A percentile compares a stretch with the other conserved stretches of the same genome.
These are phyloP conservation scores for Gossypium schwendimanii DNA, from an alignment of 441 rosid genomes.

Conservation along the genomic window DNA sequence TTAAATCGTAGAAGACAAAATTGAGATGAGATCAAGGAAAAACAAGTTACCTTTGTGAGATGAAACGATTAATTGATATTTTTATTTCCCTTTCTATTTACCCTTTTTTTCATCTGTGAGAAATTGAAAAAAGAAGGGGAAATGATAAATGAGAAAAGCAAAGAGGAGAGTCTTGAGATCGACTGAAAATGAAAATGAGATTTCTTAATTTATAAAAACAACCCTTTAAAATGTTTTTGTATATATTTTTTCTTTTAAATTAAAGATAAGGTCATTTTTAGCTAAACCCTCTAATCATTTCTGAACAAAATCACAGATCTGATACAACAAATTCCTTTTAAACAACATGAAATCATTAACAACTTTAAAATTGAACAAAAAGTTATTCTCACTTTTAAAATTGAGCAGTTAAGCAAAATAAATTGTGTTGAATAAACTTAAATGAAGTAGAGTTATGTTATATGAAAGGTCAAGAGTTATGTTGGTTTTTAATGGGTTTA, in stretches of 20 bases:
- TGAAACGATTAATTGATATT: slow-evolving; percentile 7
- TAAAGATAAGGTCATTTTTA: too few species aligned
- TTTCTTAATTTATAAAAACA: neutral
- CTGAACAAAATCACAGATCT: too few species aligned
- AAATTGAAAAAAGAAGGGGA: neutral
- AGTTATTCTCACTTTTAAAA: slow-evolving; percentile 44
- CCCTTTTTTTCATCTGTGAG: neutral
- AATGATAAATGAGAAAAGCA: slow-evolving; percentile 11
- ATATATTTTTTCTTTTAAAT: neutral
- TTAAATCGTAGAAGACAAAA: neutral
- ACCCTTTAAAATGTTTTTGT: neutral
- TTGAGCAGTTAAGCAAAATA: slow-evolving; percentile 74
- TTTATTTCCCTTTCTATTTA: too few species aligned
- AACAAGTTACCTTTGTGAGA: slow-evolving; percentile 16
- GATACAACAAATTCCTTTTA: too few species aligned
- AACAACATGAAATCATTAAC: too few species aligned
- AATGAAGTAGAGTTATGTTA: too few species aligned
- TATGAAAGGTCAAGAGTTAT: too few species aligned
- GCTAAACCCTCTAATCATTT: too few species aligned
- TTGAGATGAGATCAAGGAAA: slow-evolving; percentile 10
- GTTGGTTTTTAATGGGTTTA: too few species aligned
- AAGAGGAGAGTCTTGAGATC: slow-evolving; percentile 2
- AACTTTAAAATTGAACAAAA: too few species aligned
- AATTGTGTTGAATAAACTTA: too few species aligned
- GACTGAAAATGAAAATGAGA: slow-evolving; percentile 10